Base-by-base conservation (phyloP, 345 rosid species). In the Arabis alpina region DNA sequence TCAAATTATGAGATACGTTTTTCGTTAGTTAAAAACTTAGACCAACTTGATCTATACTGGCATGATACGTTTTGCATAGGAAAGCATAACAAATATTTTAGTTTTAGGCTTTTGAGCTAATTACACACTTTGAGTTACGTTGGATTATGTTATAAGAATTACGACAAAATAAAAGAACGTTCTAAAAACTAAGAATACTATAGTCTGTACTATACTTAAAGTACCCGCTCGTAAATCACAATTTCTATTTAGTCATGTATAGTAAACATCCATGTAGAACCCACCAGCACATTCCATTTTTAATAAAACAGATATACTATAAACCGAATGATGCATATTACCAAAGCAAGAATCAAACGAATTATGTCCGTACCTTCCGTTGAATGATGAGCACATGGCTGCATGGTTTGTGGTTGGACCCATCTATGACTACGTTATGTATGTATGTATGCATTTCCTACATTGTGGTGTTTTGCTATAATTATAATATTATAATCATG, bases 331-430 rank as follows among this genome's bases (percentile, higher is more conserved):
- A 27, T 63, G 45, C 28, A 49, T 63, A 10, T 15, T 28, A 55
- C 47, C 23, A 73, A 30, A 72, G 71, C 51, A 64, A 73, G 43
- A 64, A 64, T 55, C 61, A 66, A 66, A 65, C 61, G 27, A 65
- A 57, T 40, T 19, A 51, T 32, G 30, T 66, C 68, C 62, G 77
- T 74, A 74, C 72, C 71, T 65, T 73, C 71, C 66, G 66, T 39
- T 73, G 45, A 47, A 57, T 57, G 68, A 42, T 52, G 10, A 25
- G 60, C 71, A 73, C 65, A 65, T 64, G 71, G 66, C 39, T 65
- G 52, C 60, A 55, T 73, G 71, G 53, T 19, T 37, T 30, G 23
- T 43, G 40, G 42, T 57, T 56, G 65, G 71, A 65, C 66, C 66
- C 77, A 30, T 65, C 43, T 72, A 19, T 19, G 23, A 19, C 23